phyloP scores from a whole-genome alignment of 176 grass and related monocot genomes.

The Triticum aestivum region DNA sequence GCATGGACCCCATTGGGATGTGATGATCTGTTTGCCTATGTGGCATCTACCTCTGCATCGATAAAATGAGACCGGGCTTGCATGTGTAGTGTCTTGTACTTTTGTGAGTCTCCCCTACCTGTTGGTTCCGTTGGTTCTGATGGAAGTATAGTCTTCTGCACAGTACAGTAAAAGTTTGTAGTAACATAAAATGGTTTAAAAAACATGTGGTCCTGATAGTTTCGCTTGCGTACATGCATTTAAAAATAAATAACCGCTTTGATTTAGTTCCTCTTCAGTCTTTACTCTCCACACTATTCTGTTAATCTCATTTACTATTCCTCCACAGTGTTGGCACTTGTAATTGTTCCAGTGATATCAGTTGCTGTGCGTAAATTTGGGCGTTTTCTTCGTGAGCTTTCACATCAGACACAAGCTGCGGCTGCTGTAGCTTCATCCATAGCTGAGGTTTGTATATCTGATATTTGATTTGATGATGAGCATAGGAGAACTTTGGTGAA shows the following conservation, averaged over 20 bases:
- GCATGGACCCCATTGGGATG: no score
- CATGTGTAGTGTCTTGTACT: not conserved
- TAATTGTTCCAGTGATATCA: conserved; percentile 82
- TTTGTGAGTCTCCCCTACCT: not conserved
- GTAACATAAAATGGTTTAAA: not conserved
- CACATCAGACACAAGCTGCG: conserved; percentile 89
- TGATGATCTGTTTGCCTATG: no score
- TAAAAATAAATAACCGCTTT: not conserved
- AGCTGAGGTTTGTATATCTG: conserved; percentile 67
- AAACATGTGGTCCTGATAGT: not conserved
- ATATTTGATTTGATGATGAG: conserved; percentile 11
- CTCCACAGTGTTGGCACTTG: conserved; percentile 71
- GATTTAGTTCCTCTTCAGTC: not conserved
- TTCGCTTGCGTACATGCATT: not conserved
- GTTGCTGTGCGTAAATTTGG: conserved; percentile 78
- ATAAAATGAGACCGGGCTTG: not conserved
- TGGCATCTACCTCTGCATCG: not conserved
- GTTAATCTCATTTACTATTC: conserved; percentile 31
- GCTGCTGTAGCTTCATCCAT: conserved; percentile 94
- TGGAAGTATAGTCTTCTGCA: not conserved
- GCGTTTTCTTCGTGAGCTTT: conserved; percentile 93
- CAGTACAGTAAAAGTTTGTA: not conserved
- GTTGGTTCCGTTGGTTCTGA: not conserved
- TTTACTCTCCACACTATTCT: not conserved
- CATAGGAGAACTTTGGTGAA: not conserved